Evolutionary conservation across 2,329 filamentous ascomycete species (phyloP).

Genomic region (Anthostomella pinea): DNA sequence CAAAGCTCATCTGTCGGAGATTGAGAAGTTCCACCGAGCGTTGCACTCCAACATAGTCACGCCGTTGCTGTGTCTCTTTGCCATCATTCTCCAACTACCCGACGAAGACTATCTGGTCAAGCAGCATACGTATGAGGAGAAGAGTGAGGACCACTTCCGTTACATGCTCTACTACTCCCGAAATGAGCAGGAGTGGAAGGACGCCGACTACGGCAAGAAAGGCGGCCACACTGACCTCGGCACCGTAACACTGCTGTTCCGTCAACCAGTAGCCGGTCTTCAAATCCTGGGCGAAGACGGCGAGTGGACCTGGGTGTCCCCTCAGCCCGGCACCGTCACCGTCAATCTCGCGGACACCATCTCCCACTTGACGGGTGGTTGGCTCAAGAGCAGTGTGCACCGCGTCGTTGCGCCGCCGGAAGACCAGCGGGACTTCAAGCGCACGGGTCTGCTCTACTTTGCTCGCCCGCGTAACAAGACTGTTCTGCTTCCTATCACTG

Average conservation of each 20-base stretch:
- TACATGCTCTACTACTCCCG: too few species aligned
- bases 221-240: slow-evolving; percentile 49
- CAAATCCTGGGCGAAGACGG: slow-evolving; percentile 42
- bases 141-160: too few species aligned
- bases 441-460: slow-evolving; percentile 41
- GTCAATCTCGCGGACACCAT: slow-evolving; percentile 47
- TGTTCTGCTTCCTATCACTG: too few species aligned
- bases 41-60: too few species aligned
- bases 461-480: too few species aligned
- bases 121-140: too few species aligned
- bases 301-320: slow-evolving; percentile 44
- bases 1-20: too few species aligned
- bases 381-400: slow-evolving; percentile 39
- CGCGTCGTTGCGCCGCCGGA: slow-evolving; percentile 37
- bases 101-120: too few species aligned
- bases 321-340: slow-evolving; percentile 43
- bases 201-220: neutral
- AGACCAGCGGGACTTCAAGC: slow-evolving; percentile 39
- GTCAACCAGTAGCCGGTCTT: slow-evolving; percentile 51
- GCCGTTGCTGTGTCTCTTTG: too few species aligned
- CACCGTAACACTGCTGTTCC: slow-evolving; percentile 51
- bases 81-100: too few species aligned
- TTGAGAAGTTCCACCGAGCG: too few species aligned
- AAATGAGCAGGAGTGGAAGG: neutral
- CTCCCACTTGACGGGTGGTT: slow-evolving; percentile 40